Conservation (phyloP, 495 filamentous ascomycete species). For the Neurospora discreta region DNA sequence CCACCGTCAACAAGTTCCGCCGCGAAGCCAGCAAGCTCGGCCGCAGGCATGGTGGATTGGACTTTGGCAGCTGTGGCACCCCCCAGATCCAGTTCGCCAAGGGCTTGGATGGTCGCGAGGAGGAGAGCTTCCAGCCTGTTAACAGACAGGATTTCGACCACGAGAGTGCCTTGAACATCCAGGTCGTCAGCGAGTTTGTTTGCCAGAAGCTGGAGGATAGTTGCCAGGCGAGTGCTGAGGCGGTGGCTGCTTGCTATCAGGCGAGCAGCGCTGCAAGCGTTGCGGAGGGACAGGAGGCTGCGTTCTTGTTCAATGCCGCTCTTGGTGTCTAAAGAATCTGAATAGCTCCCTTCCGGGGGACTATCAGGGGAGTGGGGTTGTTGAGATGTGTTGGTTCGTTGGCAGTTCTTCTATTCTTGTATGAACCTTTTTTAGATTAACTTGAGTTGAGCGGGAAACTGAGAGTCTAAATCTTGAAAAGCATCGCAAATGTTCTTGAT, state of each 20-base stretch:
- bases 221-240: constrained; percentile 39
- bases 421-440: neutral
- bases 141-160: constrained; percentile 46
- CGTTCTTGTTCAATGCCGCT: constrained; percentile 46
- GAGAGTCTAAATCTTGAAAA: neutral
- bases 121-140: constrained; percentile 39
- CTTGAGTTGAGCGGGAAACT: neutral
- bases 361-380: neutral
- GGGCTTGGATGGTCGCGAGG: constrained; percentile 41
- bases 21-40: constrained; percentile 9
- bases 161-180: constrained; percentile 45
- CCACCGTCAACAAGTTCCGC: constrained; percentile 4
- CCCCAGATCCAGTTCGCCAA: constrained; percentile 44
- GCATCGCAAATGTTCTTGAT: neutral
- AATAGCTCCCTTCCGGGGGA: neutral
- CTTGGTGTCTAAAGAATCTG: constrained; percentile 21
- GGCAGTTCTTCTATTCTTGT: neutral
- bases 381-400: neutral
- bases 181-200: constrained; percentile 44
- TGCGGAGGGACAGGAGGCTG: constrained; percentile 37
- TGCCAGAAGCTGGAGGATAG: constrained; percentile 40
- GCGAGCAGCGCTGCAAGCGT: constrained; percentile 30
- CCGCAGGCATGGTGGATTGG: constrained; percentile 18
- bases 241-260: constrained; percentile 36
- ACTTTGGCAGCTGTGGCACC: constrained; percentile 40